Conservation (phyloP, 257 asterid genomes). For the Fraxinus cuspidata region DNA sequence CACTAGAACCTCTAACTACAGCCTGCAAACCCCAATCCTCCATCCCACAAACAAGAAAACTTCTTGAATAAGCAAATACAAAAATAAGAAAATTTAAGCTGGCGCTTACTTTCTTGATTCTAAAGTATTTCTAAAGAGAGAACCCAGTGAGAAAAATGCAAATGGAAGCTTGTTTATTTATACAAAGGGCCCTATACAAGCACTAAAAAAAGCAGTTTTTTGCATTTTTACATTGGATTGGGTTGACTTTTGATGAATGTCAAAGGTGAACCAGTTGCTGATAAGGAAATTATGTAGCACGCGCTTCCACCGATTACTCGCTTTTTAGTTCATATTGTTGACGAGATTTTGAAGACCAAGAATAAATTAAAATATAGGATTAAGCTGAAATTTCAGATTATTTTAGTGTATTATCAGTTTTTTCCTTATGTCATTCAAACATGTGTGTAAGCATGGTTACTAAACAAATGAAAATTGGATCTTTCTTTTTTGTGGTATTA, state of each 20-base stretch:
- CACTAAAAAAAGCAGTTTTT: constrained; percentile 26
- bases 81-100: neutral
- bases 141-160: constrained; percentile 19
- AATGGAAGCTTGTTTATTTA: constrained; percentile 33
- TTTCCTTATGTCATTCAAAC: constrained; percentile 33
- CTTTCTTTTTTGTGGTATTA: too few relatives aligned
- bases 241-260: constrained; percentile 51
- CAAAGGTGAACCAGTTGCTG: constrained; percentile 36
- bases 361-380: neutral
- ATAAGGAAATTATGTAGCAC: constrained; percentile 34
- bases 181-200: constrained; percentile 10
- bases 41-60: constrained; percentile 11
- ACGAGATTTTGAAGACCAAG: constrained; percentile 29
- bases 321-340: constrained; percentile 43
- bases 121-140: neutral
- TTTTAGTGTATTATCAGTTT: neutral
- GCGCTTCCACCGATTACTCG: constrained; percentile 40
- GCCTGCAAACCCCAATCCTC: constrained; percentile 73
- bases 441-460: constrained; percentile 6
- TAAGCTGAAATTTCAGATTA: constrained; percentile 17
- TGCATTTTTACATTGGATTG: constrained; percentile 17
- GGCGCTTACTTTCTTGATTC: constrained; percentile 43
- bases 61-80: neutral
- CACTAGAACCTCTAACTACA: constrained; percentile 53
- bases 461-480: neutral